Percentiles rank a stretch among this genome's conserved stretches.
Evolutionary conservation across 163 green algal genomes (phyloP).

Genomic region (Trebouxiophyceae sp.): DNA sequence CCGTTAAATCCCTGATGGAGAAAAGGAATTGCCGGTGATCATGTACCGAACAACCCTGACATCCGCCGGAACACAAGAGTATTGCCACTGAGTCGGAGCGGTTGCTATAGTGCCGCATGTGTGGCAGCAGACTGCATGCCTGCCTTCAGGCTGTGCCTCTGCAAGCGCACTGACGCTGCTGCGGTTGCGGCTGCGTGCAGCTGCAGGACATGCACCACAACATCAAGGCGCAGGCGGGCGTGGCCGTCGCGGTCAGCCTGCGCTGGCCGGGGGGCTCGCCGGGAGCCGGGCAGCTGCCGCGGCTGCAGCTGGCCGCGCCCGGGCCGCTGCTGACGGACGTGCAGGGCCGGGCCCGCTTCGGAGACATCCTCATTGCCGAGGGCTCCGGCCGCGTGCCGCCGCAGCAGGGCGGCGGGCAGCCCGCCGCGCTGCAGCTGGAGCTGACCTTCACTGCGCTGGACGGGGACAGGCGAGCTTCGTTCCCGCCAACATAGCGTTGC

Average conservation of each 20-base stretch:
- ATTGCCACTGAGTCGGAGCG: too few relatives aligned
- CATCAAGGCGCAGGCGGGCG: constrained; percentile 13
- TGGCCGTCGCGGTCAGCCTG: constrained; percentile 24
- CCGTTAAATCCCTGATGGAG: too few relatives aligned
- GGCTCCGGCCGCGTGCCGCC: constrained; percentile 32
- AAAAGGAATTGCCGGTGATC: too few relatives aligned
- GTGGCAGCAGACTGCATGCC: too few relatives aligned
- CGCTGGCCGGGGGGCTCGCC: constrained; percentile 4
- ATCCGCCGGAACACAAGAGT: too few relatives aligned
- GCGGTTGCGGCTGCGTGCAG: too few relatives aligned
- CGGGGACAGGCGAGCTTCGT: background rate
- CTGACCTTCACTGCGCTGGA: constrained; percentile 20
- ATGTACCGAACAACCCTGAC: too few relatives aligned
- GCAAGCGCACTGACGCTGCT: too few relatives aligned
- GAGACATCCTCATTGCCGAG: constrained; percentile 38
- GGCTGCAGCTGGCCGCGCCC: constrained; percentile 16
- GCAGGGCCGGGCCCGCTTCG: constrained; percentile 41
- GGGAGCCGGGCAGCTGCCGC: constrained; percentile 15
- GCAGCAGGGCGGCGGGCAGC: background rate
- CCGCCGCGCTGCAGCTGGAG: constrained; percentile 11
- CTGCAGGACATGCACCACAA: constrained; percentile 53
- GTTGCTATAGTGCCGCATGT: too few relatives aligned
- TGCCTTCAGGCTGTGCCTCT: too few relatives aligned
- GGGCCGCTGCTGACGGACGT: constrained; percentile 26
- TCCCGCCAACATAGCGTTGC: background rate